Evolutionary conservation across 2,329 filamentous ascomycete genomes (phyloP).

Genomic region (Aspergillus quadrilineatus): DNA sequence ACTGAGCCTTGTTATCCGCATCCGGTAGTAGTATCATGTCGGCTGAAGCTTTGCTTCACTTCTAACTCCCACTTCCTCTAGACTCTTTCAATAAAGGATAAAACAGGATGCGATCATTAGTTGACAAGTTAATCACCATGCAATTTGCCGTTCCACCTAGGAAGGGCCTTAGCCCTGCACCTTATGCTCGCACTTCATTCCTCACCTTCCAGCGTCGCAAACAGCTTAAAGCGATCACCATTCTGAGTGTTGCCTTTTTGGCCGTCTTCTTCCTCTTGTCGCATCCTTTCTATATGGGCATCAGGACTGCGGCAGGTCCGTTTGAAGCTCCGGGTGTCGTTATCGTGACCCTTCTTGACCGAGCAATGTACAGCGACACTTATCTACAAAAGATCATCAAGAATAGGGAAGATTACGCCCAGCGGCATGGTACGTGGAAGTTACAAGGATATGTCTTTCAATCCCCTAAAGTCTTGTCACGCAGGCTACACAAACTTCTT

Average conservation of each 20-base stretch:
- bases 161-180: conserved; percentile 74
- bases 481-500: conserved; percentile 85
- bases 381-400: conserved; percentile 74
- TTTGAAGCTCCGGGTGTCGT: conserved; percentile 57
- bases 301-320: conserved; percentile 26
- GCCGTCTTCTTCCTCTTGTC: conserved; percentile 63
- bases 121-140: conserved; percentile 52
- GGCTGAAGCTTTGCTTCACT: background rate
- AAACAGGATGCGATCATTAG: background rate
- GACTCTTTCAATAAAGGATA: background rate
- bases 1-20: conserved; percentile 17
- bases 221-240: conserved; percentile 59
- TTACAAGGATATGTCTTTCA: background rate
- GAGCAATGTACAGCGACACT: conserved; percentile 59
- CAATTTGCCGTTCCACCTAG: conserved; percentile 87
- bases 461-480: background rate
- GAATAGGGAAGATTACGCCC: conserved; percentile 82
- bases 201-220: conserved; percentile 54
- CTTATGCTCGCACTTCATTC: conserved; percentile 57
- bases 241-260: conserved; percentile 57
- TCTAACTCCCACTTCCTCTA: background rate
- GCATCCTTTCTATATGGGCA: conserved; percentile 34
- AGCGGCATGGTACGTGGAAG: conserved; percentile 69
- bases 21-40: conserved; percentile 17
- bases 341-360: conserved; percentile 81